A percentile compares a stretch with the other conserved stretches of the same genome.
These are phyloP conservation scores for Metarhizium album DNA, from an alignment of 2,329 filamentous ascomycete species.

Conservation along the genomic window DNA sequence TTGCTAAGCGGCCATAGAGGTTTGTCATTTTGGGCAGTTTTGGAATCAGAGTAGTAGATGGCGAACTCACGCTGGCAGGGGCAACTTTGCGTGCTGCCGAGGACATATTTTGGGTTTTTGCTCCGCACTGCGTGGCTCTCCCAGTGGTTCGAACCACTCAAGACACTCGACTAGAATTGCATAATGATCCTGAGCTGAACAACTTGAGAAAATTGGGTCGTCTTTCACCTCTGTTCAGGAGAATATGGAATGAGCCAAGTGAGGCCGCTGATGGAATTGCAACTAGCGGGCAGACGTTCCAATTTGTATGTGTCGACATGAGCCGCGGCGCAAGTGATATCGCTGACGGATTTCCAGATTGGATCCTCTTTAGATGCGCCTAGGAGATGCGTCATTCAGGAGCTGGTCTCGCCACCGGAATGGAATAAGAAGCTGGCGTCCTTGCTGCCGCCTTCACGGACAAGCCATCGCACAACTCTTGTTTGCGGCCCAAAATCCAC, in stretches of 20 bases:
- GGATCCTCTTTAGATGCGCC: slow-evolving; percentile 42
- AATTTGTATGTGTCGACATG: slow-evolving; percentile 31
- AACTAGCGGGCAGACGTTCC: slow-evolving; percentile 26
- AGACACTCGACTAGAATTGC: slow-evolving; percentile 42
- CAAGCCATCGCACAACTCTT: slow-evolving; percentile 33
- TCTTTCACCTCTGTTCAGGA: slow-evolving; percentile 56
- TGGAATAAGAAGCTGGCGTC: slow-evolving; percentile 51
- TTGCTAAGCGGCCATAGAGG: slow-evolving; percentile 31
- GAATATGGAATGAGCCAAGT: slow-evolving; percentile 48
- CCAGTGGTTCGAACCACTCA: slow-evolving; percentile 50
- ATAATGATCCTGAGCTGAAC: slow-evolving; percentile 37
- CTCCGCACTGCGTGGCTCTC: slow-evolving; percentile 58
- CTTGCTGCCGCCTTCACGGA: slow-evolving; percentile 22
- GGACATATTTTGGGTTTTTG: slow-evolving; percentile 45
- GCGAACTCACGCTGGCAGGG: slow-evolving; percentile 55
- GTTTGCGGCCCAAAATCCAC: slow-evolving; percentile 61
- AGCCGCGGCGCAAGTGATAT: background rate
- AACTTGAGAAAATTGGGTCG: slow-evolving; percentile 42
- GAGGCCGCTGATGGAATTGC: slow-evolving; percentile 11
- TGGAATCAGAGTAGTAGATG: slow-evolving; percentile 48
- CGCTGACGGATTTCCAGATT: slow-evolving; percentile 28
- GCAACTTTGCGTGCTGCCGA: slow-evolving; percentile 44
- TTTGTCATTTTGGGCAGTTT: slow-evolving; percentile 58
- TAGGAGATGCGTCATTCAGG: slow-evolving; percentile 38
- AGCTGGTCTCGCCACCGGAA: slow-evolving; percentile 44